Conservation (phyloP, 2,329 filamentous ascomycete genomes). For the Peltaster fructicola region DNA sequence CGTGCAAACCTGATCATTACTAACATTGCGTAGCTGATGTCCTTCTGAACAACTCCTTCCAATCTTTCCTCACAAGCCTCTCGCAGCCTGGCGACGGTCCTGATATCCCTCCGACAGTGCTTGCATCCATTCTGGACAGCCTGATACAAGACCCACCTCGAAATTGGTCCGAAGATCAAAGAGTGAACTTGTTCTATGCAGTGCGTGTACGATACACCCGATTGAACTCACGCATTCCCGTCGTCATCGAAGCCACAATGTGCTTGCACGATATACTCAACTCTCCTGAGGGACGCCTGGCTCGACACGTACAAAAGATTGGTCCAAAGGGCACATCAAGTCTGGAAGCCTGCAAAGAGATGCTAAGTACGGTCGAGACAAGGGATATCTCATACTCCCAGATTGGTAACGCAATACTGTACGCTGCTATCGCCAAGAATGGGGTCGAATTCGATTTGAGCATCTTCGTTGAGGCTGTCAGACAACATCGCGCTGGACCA, state of each 20-base stretch:
- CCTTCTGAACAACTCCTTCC: slow-evolving; percentile 67
- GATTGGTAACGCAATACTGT: slow-evolving; percentile 64
- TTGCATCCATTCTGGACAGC: slow-evolving; percentile 67
- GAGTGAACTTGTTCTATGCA: slow-evolving; percentile 49
- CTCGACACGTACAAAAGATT: slow-evolving; percentile 50
- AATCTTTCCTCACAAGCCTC: slow-evolving; percentile 60
- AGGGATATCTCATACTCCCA: slow-evolving; percentile 63
- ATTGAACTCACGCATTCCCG: slow-evolving; percentile 41
- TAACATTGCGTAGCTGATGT: slow-evolving; percentile 72
- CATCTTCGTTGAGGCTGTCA: slow-evolving; percentile 43
- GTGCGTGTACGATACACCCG: slow-evolving; percentile 51
- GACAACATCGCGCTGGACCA: slow-evolving; percentile 36
- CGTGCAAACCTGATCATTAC: background rate
- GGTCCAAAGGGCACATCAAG: slow-evolving; percentile 61
- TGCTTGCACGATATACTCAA: slow-evolving; percentile 50
- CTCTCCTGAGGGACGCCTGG: slow-evolving; percentile 40
- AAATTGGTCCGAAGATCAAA: slow-evolving; percentile 61
- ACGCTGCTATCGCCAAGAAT: slow-evolving; percentile 42
- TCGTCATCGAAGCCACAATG: slow-evolving; percentile 51
- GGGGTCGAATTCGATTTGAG: slow-evolving; percentile 50
- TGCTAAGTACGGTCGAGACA: slow-evolving; percentile 37
- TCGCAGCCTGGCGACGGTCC: slow-evolving; percentile 48
- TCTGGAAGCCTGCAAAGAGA: slow-evolving; percentile 48
- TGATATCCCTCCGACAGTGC: slow-evolving; percentile 49
- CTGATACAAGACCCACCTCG: slow-evolving; percentile 75